Percentiles rank a stretch among this genome's conserved stretches.
phyloP scores from a whole-genome alignment of 306 rosid species.

The Lablab purpureus region DNA sequence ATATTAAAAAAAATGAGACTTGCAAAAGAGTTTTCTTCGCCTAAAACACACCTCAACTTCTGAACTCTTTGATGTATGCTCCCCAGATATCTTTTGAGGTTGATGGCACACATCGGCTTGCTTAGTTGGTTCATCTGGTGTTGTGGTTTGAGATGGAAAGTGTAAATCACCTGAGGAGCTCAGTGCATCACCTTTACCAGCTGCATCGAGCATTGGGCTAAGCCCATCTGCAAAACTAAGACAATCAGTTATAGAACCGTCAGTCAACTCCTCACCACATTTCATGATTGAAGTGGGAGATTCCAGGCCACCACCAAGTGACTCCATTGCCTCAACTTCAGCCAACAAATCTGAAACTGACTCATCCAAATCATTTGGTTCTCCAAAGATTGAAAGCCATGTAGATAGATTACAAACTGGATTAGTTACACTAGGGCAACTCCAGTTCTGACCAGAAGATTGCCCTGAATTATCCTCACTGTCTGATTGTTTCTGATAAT shows the following conservation, averaged over 20 bases:
- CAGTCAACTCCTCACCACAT: conserved; percentile 65
- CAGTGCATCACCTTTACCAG: conserved; percentile 79
- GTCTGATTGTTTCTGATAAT: conserved; percentile 66
- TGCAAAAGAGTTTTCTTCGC: conserved; percentile 45
- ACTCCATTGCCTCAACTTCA: conserved; percentile 93
- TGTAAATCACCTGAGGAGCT: conserved; percentile 76
- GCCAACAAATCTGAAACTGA: conserved; percentile 97
- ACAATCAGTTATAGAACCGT: conserved; percentile 70
- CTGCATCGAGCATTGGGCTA: conserved; percentile 73
- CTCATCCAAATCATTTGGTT: conserved; percentile 71
- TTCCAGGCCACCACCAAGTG: conserved; percentile 74
- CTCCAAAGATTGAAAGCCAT: conserved; percentile 74
- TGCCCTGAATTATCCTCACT: conserved; percentile 78
- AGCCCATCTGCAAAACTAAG: conserved; percentile 67
- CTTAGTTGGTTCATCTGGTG: conserved; percentile 57
- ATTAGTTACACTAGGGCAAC: conserved; percentile 47
- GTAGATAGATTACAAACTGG: conserved; percentile 56
- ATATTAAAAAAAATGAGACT: conserved; percentile 27
- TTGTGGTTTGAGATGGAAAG: conserved; percentile 53
- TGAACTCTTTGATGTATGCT: conserved; percentile 53
- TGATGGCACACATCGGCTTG: conserved; percentile 52
- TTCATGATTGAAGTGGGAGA: conserved; percentile 67
- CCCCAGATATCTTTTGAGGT: conserved; percentile 51
- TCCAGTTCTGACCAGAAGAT: conserved; percentile 80
- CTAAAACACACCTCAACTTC: conserved; percentile 57